These are phyloP conservation scores for Mortierella sp. DNA, from an alignment of 371 early-diverging fungal genomes.

Conservation along the genomic window DNA sequence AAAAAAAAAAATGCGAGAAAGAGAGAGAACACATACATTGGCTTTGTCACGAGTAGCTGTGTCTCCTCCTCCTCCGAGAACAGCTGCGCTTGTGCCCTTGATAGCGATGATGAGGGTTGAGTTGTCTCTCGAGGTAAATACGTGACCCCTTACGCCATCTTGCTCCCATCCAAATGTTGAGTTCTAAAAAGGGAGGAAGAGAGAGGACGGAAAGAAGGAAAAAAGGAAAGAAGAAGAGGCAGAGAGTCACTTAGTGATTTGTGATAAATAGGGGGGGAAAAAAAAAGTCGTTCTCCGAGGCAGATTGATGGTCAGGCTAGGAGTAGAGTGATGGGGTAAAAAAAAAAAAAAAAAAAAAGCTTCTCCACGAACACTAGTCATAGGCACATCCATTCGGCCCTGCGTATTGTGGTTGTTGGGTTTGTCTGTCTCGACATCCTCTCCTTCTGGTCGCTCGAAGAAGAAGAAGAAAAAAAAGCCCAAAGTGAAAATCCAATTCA, in stretches of 20 bases:
- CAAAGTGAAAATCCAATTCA: no score
- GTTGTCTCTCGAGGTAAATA: constrained; percentile 77
- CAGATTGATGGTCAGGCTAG: no score
- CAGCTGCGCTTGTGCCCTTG: constrained; percentile 91
- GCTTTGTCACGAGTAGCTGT: constrained; percentile 85
- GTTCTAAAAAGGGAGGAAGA: constrained; percentile 56
- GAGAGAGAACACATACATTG: constrained; percentile 65
- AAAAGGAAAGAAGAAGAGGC: not conserved
- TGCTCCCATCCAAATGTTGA: constrained; percentile 88
- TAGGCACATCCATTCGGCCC: no score
- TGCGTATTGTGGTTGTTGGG: not conserved
- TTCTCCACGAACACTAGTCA: no score
- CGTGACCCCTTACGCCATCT: constrained; percentile 92
- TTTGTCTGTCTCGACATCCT: not conserved
- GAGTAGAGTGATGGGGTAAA: not conserved
- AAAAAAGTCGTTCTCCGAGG: not conserved
- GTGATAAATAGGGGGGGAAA: constrained; percentile 2
- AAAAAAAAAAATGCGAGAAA: not conserved
- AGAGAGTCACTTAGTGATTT: constrained; percentile 7
- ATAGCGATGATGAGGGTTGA: constrained; percentile 82
- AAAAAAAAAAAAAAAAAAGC: not conserved
- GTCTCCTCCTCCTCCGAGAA: constrained; percentile 81
- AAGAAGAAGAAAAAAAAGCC: no score
- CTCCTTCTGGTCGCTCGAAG: no score
- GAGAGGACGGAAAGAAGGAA: constrained; percentile 20